phyloP scores from a whole-genome alignment of 345 rosid genomes.

The Eutrema heterophyllum region DNA sequence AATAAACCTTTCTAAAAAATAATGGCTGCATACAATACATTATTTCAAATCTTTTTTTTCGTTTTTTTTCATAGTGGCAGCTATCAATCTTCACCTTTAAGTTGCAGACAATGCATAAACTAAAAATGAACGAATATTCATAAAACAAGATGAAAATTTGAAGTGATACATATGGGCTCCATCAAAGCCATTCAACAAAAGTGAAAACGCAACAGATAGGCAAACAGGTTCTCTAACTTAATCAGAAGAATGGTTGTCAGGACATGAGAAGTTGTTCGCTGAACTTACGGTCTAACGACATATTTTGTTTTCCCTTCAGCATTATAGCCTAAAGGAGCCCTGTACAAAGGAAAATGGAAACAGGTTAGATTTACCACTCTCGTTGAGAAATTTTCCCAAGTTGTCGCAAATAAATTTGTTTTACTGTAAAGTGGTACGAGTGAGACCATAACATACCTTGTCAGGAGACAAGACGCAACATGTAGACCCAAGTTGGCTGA shows the following conservation, averaged over 20 bases:
- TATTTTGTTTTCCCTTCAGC: constrained; percentile 87
- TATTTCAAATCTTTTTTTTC: too few species aligned
- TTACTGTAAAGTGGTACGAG: background rate
- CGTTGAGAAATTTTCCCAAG: background rate
- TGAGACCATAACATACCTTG: constrained; percentile 48
- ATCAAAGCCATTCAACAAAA: background rate
- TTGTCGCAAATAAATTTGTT: background rate
- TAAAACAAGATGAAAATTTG: too few species aligned
- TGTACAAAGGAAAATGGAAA: constrained; percentile 29
- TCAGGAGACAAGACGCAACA: constrained; percentile 84
- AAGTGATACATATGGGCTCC: background rate
- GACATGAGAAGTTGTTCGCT: constrained; percentile 2
- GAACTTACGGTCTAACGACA: constrained; percentile 86
- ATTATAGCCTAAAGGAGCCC: constrained; percentile 79
- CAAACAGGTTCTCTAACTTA: background rate
- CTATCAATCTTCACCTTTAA: background rate
- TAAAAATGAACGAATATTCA: too few species aligned
- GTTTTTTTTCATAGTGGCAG: background rate
- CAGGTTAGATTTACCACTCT: background rate
- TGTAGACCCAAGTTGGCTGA: constrained; percentile 69
- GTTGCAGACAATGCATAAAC: background rate
- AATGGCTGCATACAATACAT: background rate
- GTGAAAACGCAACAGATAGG: background rate
- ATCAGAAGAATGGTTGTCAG: background rate
- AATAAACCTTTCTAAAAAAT: background rate